These are phyloP conservation scores for Ricinus communis DNA, from an alignment of 345 rosid genomes.

Conservation along the genomic window DNA sequence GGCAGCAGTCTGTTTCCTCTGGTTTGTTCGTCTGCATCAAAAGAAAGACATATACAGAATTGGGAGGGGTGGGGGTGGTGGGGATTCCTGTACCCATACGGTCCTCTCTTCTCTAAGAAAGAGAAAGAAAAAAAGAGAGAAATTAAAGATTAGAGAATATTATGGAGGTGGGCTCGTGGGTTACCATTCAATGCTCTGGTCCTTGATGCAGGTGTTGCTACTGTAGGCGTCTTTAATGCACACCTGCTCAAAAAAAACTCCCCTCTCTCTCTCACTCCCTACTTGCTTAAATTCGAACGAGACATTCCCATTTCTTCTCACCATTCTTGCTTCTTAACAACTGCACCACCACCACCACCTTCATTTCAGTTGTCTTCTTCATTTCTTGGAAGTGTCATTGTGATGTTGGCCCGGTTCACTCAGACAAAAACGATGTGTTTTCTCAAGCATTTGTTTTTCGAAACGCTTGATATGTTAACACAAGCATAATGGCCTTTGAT, in stretches of 20 bases:
- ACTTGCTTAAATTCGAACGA: not conserved
- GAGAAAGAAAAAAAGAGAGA: slow-evolving; percentile 6
- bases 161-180: slow-evolving; percentile 23
- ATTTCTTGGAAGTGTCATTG: slow-evolving; percentile 21
- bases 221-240: slow-evolving; percentile 35
- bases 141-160: slow-evolving; percentile 12
- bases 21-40: slow-evolving; percentile 13
- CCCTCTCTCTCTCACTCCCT: not conserved
- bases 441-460: not conserved
- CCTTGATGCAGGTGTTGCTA: slow-evolving; percentile 30
- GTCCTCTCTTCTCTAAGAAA: not conserved
- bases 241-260: slow-evolving; percentile 9
- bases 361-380: not conserved
- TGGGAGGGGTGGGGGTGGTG: not conserved
- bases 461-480: no score
- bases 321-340: no score
- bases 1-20: slow-evolving; percentile 14
- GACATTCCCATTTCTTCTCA: slow-evolving; percentile 1
- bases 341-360: not conserved
- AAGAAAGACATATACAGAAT: slow-evolving; percentile 10
- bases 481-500: slow-evolving; percentile 67
- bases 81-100: not conserved
- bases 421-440: slow-evolving; percentile 6
- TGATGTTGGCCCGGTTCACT: slow-evolving; percentile 34
- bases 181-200: slow-evolving; percentile 35